Percentiles rank a stretch among this genome's conserved stretches.
Evolutionary conservation across 2,329 filamentous ascomycete genomes (phyloP).

Genomic region (Penicillium frequentans): DNA sequence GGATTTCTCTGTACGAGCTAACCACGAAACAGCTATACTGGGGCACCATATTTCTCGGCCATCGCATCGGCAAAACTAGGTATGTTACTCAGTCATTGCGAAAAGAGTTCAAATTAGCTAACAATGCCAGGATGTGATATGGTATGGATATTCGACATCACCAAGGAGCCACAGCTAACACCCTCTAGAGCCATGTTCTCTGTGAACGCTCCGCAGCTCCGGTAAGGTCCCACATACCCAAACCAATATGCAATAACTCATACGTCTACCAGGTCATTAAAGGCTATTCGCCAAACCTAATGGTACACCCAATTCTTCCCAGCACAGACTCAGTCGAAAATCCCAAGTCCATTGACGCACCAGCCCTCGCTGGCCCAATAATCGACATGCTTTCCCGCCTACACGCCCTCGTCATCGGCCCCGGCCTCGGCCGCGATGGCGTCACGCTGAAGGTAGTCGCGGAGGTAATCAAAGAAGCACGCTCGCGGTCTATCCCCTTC

Average conservation of each 20-base stretch:
- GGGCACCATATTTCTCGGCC: conserved; percentile 95
- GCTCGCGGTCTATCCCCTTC: conserved; percentile 69
- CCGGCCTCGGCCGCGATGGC: conserved; percentile 83
- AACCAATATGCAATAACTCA: not conserved
- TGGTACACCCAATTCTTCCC: conserved; percentile 96
- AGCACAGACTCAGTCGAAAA: conserved; percentile 59
- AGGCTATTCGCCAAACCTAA: conserved; percentile 94
- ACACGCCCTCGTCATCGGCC: conserved; percentile 90
- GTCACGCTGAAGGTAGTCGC: conserved; percentile 87
- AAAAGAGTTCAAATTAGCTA: not conserved
- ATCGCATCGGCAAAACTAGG: conserved; percentile 92
- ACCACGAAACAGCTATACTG: conserved; percentile 66
- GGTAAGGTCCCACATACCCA: conserved; percentile 26
- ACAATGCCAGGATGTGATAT: conserved; percentile 64
- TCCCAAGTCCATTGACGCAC: conserved; percentile 51
- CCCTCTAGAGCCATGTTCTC: conserved; percentile 71
- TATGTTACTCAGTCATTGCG: conserved; percentile 20
- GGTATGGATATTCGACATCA: conserved; percentile 53
- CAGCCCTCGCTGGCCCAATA: conserved; percentile 68
- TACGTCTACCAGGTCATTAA: conserved; percentile 71
- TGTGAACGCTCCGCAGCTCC: conserved; percentile 84
- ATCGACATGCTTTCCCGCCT: conserved; percentile 80
- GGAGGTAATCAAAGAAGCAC: conserved; percentile 75
- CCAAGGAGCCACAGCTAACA: conserved; percentile 14
- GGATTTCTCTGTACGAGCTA: conserved; percentile 5